Evolutionary conservation across 2,329 filamentous ascomycete genomes (phyloP), one percentile per base, ranked within the genome.

Genomic region (Cladosporium sphaerospermum): DNA sequence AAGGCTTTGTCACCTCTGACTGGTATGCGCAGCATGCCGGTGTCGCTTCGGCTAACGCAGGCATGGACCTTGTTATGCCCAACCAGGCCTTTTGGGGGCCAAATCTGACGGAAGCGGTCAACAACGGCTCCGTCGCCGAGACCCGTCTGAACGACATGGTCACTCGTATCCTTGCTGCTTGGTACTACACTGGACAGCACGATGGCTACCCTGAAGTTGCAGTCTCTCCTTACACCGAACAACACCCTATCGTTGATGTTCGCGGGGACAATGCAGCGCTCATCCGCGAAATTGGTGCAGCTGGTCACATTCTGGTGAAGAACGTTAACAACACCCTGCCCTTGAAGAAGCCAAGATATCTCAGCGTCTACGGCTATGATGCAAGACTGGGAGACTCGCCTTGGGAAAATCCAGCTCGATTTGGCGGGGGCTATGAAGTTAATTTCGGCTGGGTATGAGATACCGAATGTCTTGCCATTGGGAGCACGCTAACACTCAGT

Each of bases 41-140:
- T 2, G 78, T 84, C 0, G 76, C 73, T 0, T 80, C 79, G 18
- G 79, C 81, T 0, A 69, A 84, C 41, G 75, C 79, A 23, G 83
- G 83, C 0, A 69, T 86, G 2, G 83, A 86, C 57, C 83, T 87
- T 78, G 73, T 77, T 2, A 86, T 86, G 84, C 83, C 84, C 11
- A 57, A 63, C 33, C 60, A 57, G 10, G 62, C 57, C 3, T 58
- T 58, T 43, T 65, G 61, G 62, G 63, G 42, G 1, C 65, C 70
- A 72, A n/a, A 70, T 36, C 54, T 67, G 14, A 64, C 75, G 1
- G 48, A 74, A 3, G 80, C 83, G 0, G 77, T 88, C n/a, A 83
- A 81, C 1, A 65, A 64, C 23, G 64, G 63, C 19, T 78, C 78
- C 0, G 71, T 86, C 0, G 65, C 78, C 0, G 71, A 79, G 55